Conservation (phyloP, 208 protist species). For the Trypanosoma mega region DNA sequence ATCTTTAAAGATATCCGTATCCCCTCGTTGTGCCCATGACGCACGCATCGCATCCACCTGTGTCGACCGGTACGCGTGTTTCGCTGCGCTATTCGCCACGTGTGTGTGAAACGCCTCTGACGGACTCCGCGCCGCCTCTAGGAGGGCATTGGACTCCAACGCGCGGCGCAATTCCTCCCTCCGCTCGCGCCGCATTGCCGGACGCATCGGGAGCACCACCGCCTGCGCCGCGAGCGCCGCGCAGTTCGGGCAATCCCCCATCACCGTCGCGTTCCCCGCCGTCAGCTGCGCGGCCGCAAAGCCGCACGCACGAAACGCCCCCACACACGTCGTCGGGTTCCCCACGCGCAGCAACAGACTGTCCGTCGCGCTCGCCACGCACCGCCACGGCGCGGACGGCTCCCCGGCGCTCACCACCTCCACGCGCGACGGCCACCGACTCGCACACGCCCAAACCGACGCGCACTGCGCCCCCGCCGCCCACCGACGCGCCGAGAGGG, state of each 20-base stretch:
- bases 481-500: too few relatives aligned
- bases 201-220: conserved; percentile 40
- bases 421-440: conserved; percentile 4
- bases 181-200: conserved; percentile 18
- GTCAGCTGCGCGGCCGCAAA: conserved; percentile 17
- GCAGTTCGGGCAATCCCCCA: conserved; percentile 38
- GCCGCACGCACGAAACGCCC: conserved; percentile 11
- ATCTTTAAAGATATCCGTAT: conserved; percentile 1
- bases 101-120: conserved; percentile 16
- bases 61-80: conserved; percentile 23
- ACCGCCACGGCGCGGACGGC: conserved; percentile 21
- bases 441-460: background rate
- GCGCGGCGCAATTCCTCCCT: conserved; percentile 10
- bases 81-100: conserved; percentile 3
- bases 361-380: conserved; percentile 22
- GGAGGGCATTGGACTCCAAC: conserved; percentile 12
- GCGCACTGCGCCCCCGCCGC: too few relatives aligned
- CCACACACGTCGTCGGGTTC: conserved; percentile 16
- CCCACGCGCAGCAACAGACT: conserved; percentile 30
- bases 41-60: conserved; percentile 15
- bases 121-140: conserved; percentile 9
- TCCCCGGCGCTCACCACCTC: conserved; percentile 38
- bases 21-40: background rate
- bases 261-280: conserved; percentile 30
- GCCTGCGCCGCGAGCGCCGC: conserved; percentile 28